Evolutionary conservation across 2,329 filamentous ascomycete species (phyloP).

Genomic region (Ophiocordyceps polyrhachis-furcata): DNA sequence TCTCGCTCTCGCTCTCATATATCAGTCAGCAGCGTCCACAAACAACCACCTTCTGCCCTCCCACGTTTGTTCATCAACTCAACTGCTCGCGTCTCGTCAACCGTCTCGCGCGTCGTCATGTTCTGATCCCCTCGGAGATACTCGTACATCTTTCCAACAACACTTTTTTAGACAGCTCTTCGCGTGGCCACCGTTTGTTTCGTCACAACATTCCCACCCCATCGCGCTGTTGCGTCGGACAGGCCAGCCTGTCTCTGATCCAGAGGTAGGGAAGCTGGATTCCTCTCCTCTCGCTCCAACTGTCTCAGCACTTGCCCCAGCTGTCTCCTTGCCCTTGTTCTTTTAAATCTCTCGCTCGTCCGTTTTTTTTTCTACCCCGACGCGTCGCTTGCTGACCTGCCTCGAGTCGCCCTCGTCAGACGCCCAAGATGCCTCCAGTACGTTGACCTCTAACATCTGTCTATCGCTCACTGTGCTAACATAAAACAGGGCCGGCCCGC

Average conservation of each 20-base stretch:
- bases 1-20: neutral
- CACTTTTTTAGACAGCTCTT: slow-evolving; percentile 9
- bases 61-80: neutral
- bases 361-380: neutral
- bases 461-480: slow-evolving; percentile 65
- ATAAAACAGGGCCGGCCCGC: slow-evolving; percentile 42
- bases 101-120: neutral
- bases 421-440: slow-evolving; percentile 22
- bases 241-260: slow-evolving; percentile 12
- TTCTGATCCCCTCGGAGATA: neutral
- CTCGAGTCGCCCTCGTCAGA: slow-evolving; percentile 52
- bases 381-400: slow-evolving; percentile 1
- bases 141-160: slow-evolving; percentile 6
- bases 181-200: slow-evolving; percentile 5
- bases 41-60: slow-evolving; percentile 15
- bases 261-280: slow-evolving; percentile 16
- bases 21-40: slow-evolving; percentile 19
- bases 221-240: slow-evolving; percentile 14
- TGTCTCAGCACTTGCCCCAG: slow-evolving; percentile 12
- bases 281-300: slow-evolving; percentile 7
- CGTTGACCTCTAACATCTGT: slow-evolving; percentile 50
- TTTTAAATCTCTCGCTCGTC: slow-evolving; percentile 3
- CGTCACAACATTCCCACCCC: slow-evolving; percentile 17
- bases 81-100: neutral
- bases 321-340: slow-evolving; percentile 17